Percentiles rank a stretch among this genome's conserved stretches.
Evolutionary conservation across 306 rosid species (phyloP).

Genomic region (Gillenia trifoliata): DNA sequence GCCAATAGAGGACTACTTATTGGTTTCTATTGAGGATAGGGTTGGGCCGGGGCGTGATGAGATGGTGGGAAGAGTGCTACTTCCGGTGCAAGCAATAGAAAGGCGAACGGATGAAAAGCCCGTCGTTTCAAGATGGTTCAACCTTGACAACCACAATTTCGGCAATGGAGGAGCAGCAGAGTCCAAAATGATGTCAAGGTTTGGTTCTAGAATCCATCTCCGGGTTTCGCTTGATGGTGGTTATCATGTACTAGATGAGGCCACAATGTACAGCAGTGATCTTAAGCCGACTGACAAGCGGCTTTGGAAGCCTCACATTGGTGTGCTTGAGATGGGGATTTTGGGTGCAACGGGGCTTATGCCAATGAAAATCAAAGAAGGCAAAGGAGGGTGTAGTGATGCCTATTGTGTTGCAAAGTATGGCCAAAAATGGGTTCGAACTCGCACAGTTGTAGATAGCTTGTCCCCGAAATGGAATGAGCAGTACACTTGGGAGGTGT

Average conservation of each 20-base stretch:
- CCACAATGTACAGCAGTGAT: slow-evolving; percentile 58
- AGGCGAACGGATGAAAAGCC: slow-evolving; percentile 47
- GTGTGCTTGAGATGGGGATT: slow-evolving; percentile 60
- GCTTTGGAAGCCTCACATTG: slow-evolving; percentile 63
- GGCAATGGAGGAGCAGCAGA: slow-evolving; percentile 28
- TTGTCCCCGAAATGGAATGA: slow-evolving; percentile 65
- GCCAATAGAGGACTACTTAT: slow-evolving; percentile 52
- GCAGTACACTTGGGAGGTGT: slow-evolving; percentile 67
- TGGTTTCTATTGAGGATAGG: slow-evolving; percentile 43
- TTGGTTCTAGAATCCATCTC: slow-evolving; percentile 55
- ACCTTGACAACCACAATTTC: slow-evolving; percentile 34
- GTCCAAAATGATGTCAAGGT: slow-evolving; percentile 34
- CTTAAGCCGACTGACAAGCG: slow-evolving; percentile 55
- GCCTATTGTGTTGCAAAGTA: slow-evolving; percentile 59
- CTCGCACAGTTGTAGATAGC: slow-evolving; percentile 50
- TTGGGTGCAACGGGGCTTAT: slow-evolving; percentile 61
- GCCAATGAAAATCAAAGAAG: slow-evolving; percentile 58
- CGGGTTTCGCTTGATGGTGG: slow-evolving; percentile 60
- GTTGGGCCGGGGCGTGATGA: slow-evolving; percentile 48
- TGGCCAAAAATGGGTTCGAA: slow-evolving; percentile 60
- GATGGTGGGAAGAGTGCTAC: slow-evolving; percentile 35
- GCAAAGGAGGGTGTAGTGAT: slow-evolving; percentile 51
- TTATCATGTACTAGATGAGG: slow-evolving; percentile 62
- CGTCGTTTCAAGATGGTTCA: slow-evolving; percentile 53
- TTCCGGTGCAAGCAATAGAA: slow-evolving; percentile 39